A percentile compares a stretch with the other conserved stretches of the same genome.
Evolutionary conservation across 2,329 filamentous ascomycete genomes (phyloP).

Genomic region (Penicillium crustosum): DNA sequence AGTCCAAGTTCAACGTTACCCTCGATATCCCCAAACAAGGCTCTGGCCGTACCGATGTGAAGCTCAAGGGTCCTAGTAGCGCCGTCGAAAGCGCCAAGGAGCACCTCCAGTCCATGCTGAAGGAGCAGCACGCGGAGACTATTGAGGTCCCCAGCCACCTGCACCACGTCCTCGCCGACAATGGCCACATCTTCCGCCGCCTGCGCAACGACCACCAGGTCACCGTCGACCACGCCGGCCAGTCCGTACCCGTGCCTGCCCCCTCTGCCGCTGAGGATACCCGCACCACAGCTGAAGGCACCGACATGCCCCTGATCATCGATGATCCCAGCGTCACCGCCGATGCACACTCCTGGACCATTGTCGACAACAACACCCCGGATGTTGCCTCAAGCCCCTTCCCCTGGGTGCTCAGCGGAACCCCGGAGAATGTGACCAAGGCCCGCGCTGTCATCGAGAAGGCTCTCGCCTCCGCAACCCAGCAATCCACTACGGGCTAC

Average conservation of each 20-base stretch:
- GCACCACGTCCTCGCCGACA: slow-evolving; percentile 78
- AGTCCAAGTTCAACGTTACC: slow-evolving; percentile 79
- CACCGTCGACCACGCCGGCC: slow-evolving; percentile 85
- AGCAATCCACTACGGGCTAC: slow-evolving; percentile 69
- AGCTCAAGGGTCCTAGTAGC: slow-evolving; percentile 74
- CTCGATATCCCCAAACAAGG: slow-evolving; percentile 92
- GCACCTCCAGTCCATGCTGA: slow-evolving; percentile 73
- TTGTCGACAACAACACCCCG: slow-evolving; percentile 57
- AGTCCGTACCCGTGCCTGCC: slow-evolving; percentile 68
- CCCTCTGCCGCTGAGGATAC: slow-evolving; percentile 59
- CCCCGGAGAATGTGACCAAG: slow-evolving; percentile 74
- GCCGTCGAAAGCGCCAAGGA: slow-evolving; percentile 83
- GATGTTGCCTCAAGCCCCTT: slow-evolving; percentile 43
- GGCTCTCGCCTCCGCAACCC: slow-evolving; percentile 63
- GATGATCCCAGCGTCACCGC: slow-evolving; percentile 69
- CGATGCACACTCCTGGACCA: slow-evolving; percentile 78
- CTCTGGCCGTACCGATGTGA: slow-evolving; percentile 78
- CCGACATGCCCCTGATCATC: slow-evolving; percentile 82
- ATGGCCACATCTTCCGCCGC: slow-evolving; percentile 89
- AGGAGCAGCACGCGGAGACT: slow-evolving; percentile 85
- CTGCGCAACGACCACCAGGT: slow-evolving; percentile 84
- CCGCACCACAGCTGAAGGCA: slow-evolving; percentile 54
- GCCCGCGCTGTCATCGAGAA: slow-evolving; percentile 72
- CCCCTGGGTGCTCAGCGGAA: slow-evolving; percentile 85
- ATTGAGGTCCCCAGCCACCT: slow-evolving; percentile 77